Base-by-base conservation (phyloP, 257 asterid species). In the Anisodus acutangulus region DNA sequence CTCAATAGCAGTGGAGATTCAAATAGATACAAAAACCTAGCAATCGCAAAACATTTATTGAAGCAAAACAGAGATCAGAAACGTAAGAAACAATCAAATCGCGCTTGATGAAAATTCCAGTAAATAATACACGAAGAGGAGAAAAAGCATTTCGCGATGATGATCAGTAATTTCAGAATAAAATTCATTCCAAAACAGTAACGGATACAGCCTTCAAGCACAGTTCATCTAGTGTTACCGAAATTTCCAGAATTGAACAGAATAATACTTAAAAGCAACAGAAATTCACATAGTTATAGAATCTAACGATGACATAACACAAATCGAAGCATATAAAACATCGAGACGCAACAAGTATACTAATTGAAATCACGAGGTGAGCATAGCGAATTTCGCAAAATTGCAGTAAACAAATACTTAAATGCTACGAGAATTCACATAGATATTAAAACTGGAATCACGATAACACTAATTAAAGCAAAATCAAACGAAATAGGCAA, bases 1-100 rank as follows among this genome's bases (percentile, higher is more conserved):
- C 81, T 74, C 43, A 49, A 19, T 19, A 74, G 19, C 80, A 74
- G n/a, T 43, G 39, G 58, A 74, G 43, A 26, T 74, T 74, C 4
- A 49, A 22, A 49, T 22, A 49, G 60, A 47, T 10, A 47, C 2
- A 19, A 19, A 74, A 47, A 19, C 43, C 43, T 74, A 62, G 12
- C 69, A 39, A 62, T 11, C 41, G 11, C 37, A 22, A 19, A 10
- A 72, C 12, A 45, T 3, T 19, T 45, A 47, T 45, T 2, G 58
- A 72, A 72, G 17, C 41, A 11, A 72, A 49, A 74, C 81, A 22
- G 62, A 74, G 19, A 10, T 31, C 45, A 74, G 39, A 16, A 72
- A 11, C 43, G 22, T 6, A 22, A 0, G 10, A 70, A 70, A 43
- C 10, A 9, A 47, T 51, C 74, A 41, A 57, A 15, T 5, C 8